Conservation (phyloP, 305 asterid genomes). For the Fraxinus paxiana region DNA sequence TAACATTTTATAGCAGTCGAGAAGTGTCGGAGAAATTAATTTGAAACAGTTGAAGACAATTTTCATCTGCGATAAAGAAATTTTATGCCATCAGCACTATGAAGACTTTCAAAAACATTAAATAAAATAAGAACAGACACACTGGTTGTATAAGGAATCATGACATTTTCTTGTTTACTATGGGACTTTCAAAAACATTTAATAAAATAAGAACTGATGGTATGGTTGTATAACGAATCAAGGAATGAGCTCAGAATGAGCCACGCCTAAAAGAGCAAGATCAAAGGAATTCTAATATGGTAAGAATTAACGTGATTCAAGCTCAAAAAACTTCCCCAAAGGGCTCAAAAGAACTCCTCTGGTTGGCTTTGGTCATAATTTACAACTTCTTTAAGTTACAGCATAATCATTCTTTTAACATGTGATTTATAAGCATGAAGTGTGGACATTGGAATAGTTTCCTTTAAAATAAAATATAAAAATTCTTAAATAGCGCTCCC, state of each 20-base stretch:
- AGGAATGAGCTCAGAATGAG: not conserved
- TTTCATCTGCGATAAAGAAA: slow-evolving; percentile 60
- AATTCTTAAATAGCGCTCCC: not conserved
- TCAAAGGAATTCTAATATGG: not conserved
- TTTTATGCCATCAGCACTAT: slow-evolving; percentile 12
- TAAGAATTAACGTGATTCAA: not conserved
- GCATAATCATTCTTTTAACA: not conserved
- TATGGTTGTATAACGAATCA: not conserved
- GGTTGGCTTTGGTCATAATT: not conserved
- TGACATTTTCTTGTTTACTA: not conserved
- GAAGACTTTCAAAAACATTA: not conserved
- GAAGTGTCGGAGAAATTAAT: slow-evolving; percentile 56
- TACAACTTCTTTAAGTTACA: not conserved
- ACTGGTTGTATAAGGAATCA: not conserved
- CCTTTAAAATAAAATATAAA: not conserved
- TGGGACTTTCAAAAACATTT: not conserved
- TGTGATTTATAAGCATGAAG: not conserved
- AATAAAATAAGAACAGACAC: not conserved
- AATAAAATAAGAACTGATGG: not conserved
- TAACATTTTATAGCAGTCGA: slow-evolving; percentile 26
- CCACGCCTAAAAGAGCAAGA: not conserved
- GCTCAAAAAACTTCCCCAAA: not conserved
- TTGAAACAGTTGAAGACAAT: slow-evolving; percentile 66
- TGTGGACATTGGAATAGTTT: not conserved
- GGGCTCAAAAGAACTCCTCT: not conserved